Conservation (phyloP, 1,284 basidiomycete species). For the Coniferiporia weirii region DNA sequence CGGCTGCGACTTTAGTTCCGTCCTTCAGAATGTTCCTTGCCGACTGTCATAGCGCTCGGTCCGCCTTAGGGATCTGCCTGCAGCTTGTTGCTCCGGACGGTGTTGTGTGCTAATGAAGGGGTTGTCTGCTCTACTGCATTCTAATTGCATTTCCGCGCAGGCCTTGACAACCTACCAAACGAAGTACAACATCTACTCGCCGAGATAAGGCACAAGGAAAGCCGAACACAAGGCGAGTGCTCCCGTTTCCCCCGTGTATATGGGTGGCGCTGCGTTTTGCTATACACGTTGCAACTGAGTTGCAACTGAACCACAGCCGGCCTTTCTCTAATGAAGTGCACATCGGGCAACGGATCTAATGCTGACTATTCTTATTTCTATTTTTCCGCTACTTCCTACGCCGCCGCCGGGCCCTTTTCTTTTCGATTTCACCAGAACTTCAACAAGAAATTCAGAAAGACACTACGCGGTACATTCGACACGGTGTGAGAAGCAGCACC, state of each 20-base stretch:
- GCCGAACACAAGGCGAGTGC: constrained; percentile 42
- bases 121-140: background rate
- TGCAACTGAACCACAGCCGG: background rate
- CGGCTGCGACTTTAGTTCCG: background rate
- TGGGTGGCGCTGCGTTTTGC: background rate
- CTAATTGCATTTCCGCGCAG: constrained; percentile 32
- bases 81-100: background rate
- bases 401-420: background rate
- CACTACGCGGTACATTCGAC: constrained; percentile 46
- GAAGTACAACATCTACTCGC: constrained; percentile 68
- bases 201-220: constrained; percentile 63
- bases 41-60: background rate
- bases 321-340: background rate
- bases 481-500: constrained; percentile 29
- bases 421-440: constrained; percentile 35
- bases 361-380: background rate
- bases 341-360: background rate
- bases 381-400: background rate
- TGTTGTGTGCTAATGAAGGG: too few species aligned
- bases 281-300: background rate
- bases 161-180: constrained; percentile 69
- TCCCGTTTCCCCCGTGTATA: constrained; percentile 3
- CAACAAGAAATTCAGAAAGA: constrained; percentile 51
- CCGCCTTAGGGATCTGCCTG: background rate
- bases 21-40: background rate